Base-by-base conservation (phyloP, 768 basidiomycete species). In the Leccinum ochraceum region DNA sequence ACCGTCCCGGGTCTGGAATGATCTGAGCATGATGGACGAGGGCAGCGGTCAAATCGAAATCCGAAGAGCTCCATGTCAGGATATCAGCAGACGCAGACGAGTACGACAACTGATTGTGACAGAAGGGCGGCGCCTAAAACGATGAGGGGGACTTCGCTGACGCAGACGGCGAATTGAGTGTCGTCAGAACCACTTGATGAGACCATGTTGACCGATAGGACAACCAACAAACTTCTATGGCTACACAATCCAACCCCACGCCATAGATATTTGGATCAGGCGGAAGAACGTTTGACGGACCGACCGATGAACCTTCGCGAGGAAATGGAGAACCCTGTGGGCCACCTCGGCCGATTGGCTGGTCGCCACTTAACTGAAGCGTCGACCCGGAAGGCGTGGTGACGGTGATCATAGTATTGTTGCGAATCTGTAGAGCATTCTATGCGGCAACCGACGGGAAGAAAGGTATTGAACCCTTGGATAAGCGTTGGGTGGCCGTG, bases 401-500 rank as follows among this genome's bases (percentile, higher is more conserved):
- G 36, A 92, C 90, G 1, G 87, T 91, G 68, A 92, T 90, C 65
- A 81, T 79, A 34, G 84, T 81, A 76, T 59, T 88, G 83, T n/a
- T 82, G 78, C 17, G 82, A 75, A 66, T 90, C 87, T 32, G 77
- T 77, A 14, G 82, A 82, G 66, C 87, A 89, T 65, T 96, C 94
- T 73, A 99, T 98, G 53, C 92, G 88, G 71, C 98, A 99, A 16
- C 96, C 96, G 22, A 85, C 82, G 3, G 96, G 96, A 10, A 99
- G 83, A 76, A 98, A 99, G 0, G 95, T 97, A 77, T 98, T 98
- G 83, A 99, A 99, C 9, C 95, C 95, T 74, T 96, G 94, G 52
- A 99, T 98, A 61, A 99, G 89, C 5, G 79, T 71, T 0, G 93
- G 92, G 68, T 97, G 94, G 2, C 92, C 93, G 58, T 87, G 85